These are phyloP conservation scores for Lasiodiplodia theobromae DNA, from an alignment of 2,329 filamentous ascomycete species.

Conservation along the genomic window DNA sequence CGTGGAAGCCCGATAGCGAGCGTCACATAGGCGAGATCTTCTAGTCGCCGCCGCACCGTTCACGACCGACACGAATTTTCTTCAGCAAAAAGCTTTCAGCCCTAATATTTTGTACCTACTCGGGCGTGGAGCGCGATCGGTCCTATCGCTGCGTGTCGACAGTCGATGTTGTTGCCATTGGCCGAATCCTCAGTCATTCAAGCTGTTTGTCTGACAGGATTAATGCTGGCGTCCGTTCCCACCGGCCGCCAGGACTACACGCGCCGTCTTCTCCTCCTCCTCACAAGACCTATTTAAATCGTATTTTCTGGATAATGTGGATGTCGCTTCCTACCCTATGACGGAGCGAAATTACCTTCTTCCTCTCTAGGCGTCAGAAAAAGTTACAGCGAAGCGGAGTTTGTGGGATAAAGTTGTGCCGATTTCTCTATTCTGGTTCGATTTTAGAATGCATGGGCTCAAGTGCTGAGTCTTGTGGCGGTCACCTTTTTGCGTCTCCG, in stretches of 20 bases:
- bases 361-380: not conserved
- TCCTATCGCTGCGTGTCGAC: constrained; percentile 2
- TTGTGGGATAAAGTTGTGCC: constrained; percentile 11
- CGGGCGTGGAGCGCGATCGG: constrained; percentile 24
- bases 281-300: not conserved
- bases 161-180: constrained; percentile 5
- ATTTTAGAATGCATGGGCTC: constrained; percentile 22
- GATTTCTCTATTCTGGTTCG: constrained; percentile 7
- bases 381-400: constrained; percentile 5
- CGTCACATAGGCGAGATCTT: constrained; percentile 67
- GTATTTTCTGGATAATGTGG: constrained; percentile 7
- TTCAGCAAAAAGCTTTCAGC: constrained; percentile 23
- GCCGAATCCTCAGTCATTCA: not conserved
- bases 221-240: not conserved
- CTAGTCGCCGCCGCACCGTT: constrained; percentile 8
- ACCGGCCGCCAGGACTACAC: not conserved
- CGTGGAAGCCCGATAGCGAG: constrained; percentile 77
- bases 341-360: not conserved
- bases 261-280: not conserved
- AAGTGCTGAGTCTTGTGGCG: constrained; percentile 25
- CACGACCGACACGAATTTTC: constrained; percentile 30
- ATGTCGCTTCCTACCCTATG: not conserved
- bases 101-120: constrained; percentile 19
- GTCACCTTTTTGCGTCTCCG: constrained; percentile 1
- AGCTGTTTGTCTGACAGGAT: constrained; percentile 4